These are phyloP conservation scores for Gossypium gossypioides DNA, from an alignment of 441 rosid species.

Conservation along the genomic window DNA sequence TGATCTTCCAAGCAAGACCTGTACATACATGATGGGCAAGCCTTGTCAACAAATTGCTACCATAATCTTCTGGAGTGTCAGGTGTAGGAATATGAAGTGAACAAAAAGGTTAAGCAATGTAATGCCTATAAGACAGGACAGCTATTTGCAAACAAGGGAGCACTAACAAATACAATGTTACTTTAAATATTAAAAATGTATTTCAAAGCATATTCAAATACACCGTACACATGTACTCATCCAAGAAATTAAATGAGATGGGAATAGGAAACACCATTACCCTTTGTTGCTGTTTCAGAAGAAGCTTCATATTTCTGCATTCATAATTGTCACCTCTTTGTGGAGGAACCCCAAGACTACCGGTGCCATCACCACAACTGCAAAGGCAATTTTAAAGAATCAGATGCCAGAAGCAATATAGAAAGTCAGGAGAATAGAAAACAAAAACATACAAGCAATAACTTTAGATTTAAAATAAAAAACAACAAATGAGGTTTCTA, in stretches of 20 bases:
- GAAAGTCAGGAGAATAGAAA: background rate
- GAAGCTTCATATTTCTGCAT: constrained; percentile 97
- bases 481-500: no score
- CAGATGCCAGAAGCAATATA: background rate
- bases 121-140: background rate
- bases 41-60: background rate
- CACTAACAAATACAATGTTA: background rate
- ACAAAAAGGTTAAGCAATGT: background rate
- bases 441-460: background rate
- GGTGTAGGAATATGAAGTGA: background rate
- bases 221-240: background rate
- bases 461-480: background rate
- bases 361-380: constrained; percentile 98
- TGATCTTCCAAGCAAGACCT: constrained; percentile 94
- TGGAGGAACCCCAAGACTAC: constrained; percentile 76
- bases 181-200: background rate
- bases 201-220: background rate
- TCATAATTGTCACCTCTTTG: constrained; percentile 97
- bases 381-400: constrained; percentile 22
- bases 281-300: constrained; percentile 94
- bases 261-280: constrained; percentile 25
- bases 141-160: background rate
- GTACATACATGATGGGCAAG: constrained; percentile 15
- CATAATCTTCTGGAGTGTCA: background rate
- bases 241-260: constrained; percentile 6